phyloP scores from a whole-genome alignment of 805 yeast species.

The Monosporozyma unispora region DNA sequence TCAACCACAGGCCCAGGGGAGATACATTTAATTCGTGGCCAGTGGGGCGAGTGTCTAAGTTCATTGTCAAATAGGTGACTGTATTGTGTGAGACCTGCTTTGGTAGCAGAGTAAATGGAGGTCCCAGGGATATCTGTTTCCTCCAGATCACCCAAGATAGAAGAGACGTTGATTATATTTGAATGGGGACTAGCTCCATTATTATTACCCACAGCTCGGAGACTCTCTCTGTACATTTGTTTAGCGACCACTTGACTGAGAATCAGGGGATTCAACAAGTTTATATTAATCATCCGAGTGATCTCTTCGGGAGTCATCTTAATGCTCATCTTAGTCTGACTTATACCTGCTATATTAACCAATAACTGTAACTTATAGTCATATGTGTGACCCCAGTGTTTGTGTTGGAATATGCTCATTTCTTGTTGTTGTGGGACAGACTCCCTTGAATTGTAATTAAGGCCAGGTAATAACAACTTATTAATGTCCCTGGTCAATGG shows the following conservation, averaged over 20 bases:
- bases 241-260: conserved; percentile 16
- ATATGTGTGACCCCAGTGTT: not conserved
- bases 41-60: conserved; percentile 14
- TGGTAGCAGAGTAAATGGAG: conserved; percentile 26
- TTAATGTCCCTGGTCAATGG: not conserved
- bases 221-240: conserved; percentile 15
- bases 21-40: not conserved
- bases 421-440: not conserved
- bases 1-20: conserved; percentile 14
- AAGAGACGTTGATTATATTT: conserved; percentile 24
- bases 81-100: conserved; percentile 25
- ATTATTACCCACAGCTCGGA: not conserved
- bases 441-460: not conserved
- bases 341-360: conserved; percentile 28
- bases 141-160: conserved; percentile 15
- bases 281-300: conserved; percentile 19
- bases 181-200: conserved; percentile 4
- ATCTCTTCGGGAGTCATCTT: conserved; percentile 12
- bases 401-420: not conserved
- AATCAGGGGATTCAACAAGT: conserved; percentile 21
- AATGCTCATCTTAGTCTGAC: conserved; percentile 21
- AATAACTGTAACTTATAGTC: conserved; percentile 6
- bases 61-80: conserved; percentile 19
- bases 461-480: not conserved
- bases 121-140: conserved; percentile 21